Percentiles rank a stretch among this genome's conserved stretches.
Conservation (phyloP, 148 eudicot genomes). For the Fallopia convolvulus region DNA sequence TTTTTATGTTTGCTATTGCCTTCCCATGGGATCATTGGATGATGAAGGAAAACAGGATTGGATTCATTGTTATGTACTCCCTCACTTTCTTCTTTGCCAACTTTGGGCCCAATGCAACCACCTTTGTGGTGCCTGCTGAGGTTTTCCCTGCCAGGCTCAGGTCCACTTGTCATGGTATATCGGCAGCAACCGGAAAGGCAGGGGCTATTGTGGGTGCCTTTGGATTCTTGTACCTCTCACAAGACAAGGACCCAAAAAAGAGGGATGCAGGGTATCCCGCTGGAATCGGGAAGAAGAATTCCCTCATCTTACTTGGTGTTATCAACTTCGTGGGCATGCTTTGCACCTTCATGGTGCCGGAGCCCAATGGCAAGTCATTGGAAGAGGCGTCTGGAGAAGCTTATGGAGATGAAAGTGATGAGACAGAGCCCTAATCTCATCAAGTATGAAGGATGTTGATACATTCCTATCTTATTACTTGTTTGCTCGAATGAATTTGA, state of each 20-base stretch:
- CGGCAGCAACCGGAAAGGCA: constrained; percentile 2
- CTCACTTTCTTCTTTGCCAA: constrained; percentile 12
- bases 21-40: constrained; percentile 7
- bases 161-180: constrained; percentile 8
- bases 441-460: background rate
- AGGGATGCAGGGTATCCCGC: constrained; percentile 1
- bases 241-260: background rate
- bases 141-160: constrained; percentile 2
- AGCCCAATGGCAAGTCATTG: background rate
- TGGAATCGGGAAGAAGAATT: constrained; percentile 2
- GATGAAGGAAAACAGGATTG: background rate
- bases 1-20: constrained; percentile 11
- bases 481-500: no score
- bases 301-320: background rate
- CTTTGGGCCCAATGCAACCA: constrained; percentile 10
- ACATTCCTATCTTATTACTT: no score
- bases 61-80: constrained; percentile 4
- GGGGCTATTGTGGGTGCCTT: constrained; percentile 8
- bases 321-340: background rate
- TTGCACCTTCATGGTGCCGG: background rate
- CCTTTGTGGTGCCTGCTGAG: constrained; percentile 6
- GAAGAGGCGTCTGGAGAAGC: background rate
- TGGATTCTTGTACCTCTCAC: constrained; percentile 9
- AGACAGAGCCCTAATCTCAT: background rate
- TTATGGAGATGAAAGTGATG: background rate